phyloP scores from a whole-genome alignment of 345 rosid species.

The Lenwebbia sp. region DNA sequence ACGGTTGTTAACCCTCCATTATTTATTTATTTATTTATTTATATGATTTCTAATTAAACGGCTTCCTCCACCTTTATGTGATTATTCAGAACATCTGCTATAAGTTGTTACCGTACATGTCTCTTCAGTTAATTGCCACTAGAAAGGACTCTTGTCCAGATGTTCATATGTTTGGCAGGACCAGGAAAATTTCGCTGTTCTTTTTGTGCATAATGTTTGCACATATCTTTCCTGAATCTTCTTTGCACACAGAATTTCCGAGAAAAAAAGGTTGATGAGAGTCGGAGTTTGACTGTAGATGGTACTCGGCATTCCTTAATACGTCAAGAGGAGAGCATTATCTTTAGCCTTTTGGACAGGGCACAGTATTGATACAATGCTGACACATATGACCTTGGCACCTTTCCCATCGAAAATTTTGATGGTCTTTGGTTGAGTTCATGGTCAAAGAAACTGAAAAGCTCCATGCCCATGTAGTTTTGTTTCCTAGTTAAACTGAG shows the following conservation, averaged over 20 bases:
- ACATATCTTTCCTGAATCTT: not conserved
- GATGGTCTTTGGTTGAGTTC: conserved; percentile 45
- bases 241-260: not conserved
- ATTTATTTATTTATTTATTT: not conserved
- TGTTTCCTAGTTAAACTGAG: not conserved
- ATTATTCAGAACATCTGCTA: not conserved
- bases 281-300: conserved; percentile 48
- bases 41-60: not conserved
- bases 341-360: conserved; percentile 52
- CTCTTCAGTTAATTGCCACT: not conserved
- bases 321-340: conserved; percentile 64
- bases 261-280: conserved; percentile 40
- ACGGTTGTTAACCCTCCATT: not conserved
- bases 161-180: not conserved
- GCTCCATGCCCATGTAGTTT: conserved; percentile 45
- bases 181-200: not conserved
- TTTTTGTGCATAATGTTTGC: not conserved
- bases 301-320: conserved; percentile 41
- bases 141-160: not conserved
- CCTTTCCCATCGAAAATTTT: conserved; percentile 50
- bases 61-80: not conserved
- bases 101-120: not conserved
- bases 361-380: conserved; percentile 51
- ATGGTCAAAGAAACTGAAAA: conserved; percentile 58
- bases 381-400: conserved; percentile 43